Base-by-base conservation (phyloP, 345 rosid genomes). In the Raphanus raphanistrum region DNA sequence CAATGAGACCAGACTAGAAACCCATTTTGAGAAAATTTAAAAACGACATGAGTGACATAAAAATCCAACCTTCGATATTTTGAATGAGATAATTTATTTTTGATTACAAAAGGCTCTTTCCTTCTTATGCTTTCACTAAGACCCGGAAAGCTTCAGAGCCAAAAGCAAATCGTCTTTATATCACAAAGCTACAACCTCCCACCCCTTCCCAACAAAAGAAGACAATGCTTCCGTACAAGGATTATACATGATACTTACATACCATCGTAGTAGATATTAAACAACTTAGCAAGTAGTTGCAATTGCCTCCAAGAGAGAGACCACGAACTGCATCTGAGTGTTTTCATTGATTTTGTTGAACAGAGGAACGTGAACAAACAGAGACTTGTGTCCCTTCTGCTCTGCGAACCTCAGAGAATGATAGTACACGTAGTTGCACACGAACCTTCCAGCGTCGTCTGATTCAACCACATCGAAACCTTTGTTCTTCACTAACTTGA, bases 381-480 rank as follows among this genome's bases (percentile, higher is more conserved):
- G 84, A 32, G 90, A 88, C 62, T 84, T 92, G 75, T 83, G 92
- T 41, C 88, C 94, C 50, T 86, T 90, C 83, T 83, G 82, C 81
- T 88, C 87, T 3, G 94, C 90, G 6, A 85, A 86, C 62, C 87
- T 78, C 2, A 92, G 97, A 10, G 93, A 89, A 60, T 87, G 97
- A 67, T 89, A 88, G 73, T 91, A 91, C 0, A 88, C 90, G n/a
- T 86, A 91, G 82, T 92, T 88, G 90, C 97, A 92, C 6, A 90
- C 86, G 25, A 88, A 90, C 9, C 89, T 84, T 27, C 94, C 97
- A 0, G 94, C 97, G 72, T 91, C 91, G 3, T 84, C 71, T 9
- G 97, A 88, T 77, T 82, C 76, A 7, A 75, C 63, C 11, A 79
- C 87, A 28, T 86, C 88, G 63, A 79, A 85, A 57, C 87, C 88